phyloP scores from a whole-genome alignment of 75 land plant genomes.

The Cupressus sempervirens region DNA sequence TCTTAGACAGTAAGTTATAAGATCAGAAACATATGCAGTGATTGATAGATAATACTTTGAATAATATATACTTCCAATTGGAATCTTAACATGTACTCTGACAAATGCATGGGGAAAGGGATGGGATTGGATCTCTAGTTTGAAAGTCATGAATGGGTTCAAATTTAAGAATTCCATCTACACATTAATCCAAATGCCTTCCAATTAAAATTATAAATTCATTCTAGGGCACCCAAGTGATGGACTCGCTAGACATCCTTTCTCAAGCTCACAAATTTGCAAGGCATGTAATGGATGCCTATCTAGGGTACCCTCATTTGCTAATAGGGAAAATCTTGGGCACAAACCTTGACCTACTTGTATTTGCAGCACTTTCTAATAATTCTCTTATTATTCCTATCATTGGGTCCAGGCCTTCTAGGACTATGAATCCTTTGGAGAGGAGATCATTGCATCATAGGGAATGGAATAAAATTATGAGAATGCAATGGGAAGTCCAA shows the following conservation, averaged over 20 bases:
- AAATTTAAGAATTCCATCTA: slow-evolving; percentile 13
- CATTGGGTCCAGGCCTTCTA: slow-evolving; percentile 14
- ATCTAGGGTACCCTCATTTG: not conserved
- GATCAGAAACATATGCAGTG: no score
- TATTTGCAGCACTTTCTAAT: slow-evolving; percentile 24
- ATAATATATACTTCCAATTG: no score
- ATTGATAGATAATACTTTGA: no score
- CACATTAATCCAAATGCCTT: slow-evolving; percentile 22
- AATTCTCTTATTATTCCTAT: slow-evolving; percentile 7
- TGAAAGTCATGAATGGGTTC: slow-evolving; percentile 9
- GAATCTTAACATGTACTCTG: no score
- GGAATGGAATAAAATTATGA: slow-evolving; percentile 13
- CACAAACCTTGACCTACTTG: slow-evolving; percentile 22
- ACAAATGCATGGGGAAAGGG: not conserved
- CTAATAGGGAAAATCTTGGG: slow-evolving; percentile 28
- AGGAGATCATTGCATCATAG: not conserved
- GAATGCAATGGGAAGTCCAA: slow-evolving; percentile 17
- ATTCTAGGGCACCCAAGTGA: slow-evolving; percentile 29
- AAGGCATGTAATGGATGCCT: slow-evolving; percentile 13
- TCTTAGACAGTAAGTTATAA: no score
- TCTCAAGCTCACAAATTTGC: slow-evolving; percentile 20
- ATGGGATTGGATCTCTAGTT: slow-evolving; percentile 6
- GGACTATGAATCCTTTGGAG: not conserved
- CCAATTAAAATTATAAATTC: slow-evolving; percentile 22
- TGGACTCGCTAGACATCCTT: slow-evolving; percentile 11